Evolutionary conservation across 2,329 filamentous ascomycete species (phyloP), one percentile per base, ranked within the genome.

Genomic region (Fragosphaeria purpurea): DNA sequence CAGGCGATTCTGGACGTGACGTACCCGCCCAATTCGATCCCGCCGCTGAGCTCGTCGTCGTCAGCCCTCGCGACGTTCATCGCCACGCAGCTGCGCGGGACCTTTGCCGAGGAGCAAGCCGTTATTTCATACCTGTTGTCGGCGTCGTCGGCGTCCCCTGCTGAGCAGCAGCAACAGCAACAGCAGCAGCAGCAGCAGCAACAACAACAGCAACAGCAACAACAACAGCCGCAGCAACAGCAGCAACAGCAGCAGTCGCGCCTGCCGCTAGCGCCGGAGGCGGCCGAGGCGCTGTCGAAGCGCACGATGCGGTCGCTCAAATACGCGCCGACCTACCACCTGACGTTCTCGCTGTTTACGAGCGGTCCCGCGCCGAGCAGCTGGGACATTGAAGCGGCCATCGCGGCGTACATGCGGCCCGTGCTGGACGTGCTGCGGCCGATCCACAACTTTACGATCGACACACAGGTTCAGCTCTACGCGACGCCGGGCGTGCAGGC

Each of bases 381-480:
- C 8, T 98, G 93, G 93, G 88, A 95, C 48, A 88, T 97, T 47
- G 86, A 96, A 57, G 69, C 77, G 38, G 89, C 91, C 0, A 76
- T 97, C 8, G 76, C 83, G 31, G 77, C 86, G 57, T 91, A 95
- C 65, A 82, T 98, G 65, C 73, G 79, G 48, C 91, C 93, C 0
- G 75, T 97, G 44, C 74, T 98, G 0, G 76, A 86, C 42, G 82
- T 88, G 32, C 78, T 97, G 33, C 79, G 82, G 0, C 76, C 84
- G 1, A 94, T 96, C 57, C 93, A 90, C 71, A 91, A 94, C 64
- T 97, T 98, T 62, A 95, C 90, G 11, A 84, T 97, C 46, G 90
- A 97, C 63, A 95, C 89, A 0, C 93, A 98, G 67, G 86, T 98
- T 3, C 93, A 98, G 67, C 77, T 97, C 0, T 96, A 95, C 63